Percentiles rank a stretch among this genome's conserved stretches.
These are phyloP conservation scores for Tylopilus rubrobrunneus DNA, from an alignment of 768 basidiomycete species.

Conservation along the genomic window DNA sequence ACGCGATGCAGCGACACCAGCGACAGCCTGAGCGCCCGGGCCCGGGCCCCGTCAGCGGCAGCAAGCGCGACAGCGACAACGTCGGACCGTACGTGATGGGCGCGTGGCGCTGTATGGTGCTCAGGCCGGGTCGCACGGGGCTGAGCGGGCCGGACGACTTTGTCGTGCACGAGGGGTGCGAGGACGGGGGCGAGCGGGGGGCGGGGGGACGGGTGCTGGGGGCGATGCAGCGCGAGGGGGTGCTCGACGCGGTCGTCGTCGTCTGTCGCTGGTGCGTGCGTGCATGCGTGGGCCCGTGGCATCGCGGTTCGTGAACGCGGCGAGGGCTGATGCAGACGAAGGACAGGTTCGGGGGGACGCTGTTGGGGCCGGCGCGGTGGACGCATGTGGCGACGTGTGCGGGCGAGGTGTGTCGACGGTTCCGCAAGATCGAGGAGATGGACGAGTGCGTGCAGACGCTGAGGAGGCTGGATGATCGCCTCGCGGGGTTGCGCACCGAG, in stretches of 20 bases:
- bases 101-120: slow-evolving; percentile 76
- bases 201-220: slow-evolving; percentile 60
- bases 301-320: too few species aligned
- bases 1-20: slow-evolving; percentile 1
- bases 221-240: slow-evolving; percentile 64
- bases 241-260: slow-evolving; percentile 75
- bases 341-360: slow-evolving; percentile 75
- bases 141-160: slow-evolving; percentile 75
- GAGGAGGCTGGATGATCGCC: slow-evolving; percentile 55
- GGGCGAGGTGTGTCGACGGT: slow-evolving; percentile 65
- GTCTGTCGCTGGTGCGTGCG: slow-evolving; percentile 60
- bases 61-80: too few species aligned
- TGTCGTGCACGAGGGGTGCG: slow-evolving; percentile 53
- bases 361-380: slow-evolving; percentile 75
- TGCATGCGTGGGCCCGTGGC: too few species aligned
- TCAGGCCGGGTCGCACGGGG: slow-evolving; percentile 62
- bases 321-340: neutral
- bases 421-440: slow-evolving; percentile 65
- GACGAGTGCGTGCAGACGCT: slow-evolving; percentile 57
- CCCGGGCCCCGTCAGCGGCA: too few species aligned
- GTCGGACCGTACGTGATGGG: slow-evolving; percentile 57
- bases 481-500: slow-evolving; percentile 53
- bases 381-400: slow-evolving; percentile 75
- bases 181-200: slow-evolving; percentile 79
- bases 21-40: too few species aligned